Conservation (phyloP, 805 yeast genomes). For the Debaryomyces maramus region DNA sequence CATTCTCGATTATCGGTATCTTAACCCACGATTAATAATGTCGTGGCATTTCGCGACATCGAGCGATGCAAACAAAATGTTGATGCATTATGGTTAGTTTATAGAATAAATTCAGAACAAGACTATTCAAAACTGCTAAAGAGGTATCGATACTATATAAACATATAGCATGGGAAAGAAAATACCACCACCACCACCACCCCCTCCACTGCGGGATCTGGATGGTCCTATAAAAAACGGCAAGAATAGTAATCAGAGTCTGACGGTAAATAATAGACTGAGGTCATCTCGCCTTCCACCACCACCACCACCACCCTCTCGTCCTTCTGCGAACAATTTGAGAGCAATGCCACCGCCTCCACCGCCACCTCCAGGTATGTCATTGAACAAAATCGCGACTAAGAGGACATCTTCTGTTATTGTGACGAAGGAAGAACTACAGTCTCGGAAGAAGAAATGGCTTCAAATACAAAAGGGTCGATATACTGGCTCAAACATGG, state of each 20-base stretch:
- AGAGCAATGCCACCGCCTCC: slow-evolving; percentile 36
- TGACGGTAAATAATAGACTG: slow-evolving; percentile 3
- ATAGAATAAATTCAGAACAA: too few species aligned
- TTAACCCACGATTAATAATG: slow-evolving; percentile 1
- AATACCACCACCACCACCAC: slow-evolving; percentile 37
- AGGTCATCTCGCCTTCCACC: slow-evolving; percentile 14
- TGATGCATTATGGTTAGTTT: too few species aligned
- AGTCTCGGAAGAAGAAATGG: slow-evolving; percentile 56
- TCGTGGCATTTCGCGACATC: slow-evolving; percentile 2
- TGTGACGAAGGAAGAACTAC: slow-evolving; percentile 4
- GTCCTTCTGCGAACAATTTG: slow-evolving; percentile 11
- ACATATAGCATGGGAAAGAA: slow-evolving; percentile 14
- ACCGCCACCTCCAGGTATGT: slow-evolving; percentile 6
- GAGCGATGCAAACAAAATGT: slow-evolving; percentile 1
- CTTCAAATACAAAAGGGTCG: slow-evolving; percentile 58
- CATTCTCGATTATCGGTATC: too few species aligned
- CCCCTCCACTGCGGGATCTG: slow-evolving; percentile 19
- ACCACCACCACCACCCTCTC: slow-evolving; percentile 24
- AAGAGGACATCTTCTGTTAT: neutral
- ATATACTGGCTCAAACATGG: slow-evolving; percentile 26
- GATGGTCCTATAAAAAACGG: neutral
- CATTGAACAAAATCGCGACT: neutral
- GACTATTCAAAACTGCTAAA: too few species aligned
- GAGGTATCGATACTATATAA: too few species aligned
- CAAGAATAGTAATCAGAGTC: neutral